Evolutionary conservation across 208 protist genomes (phyloP), one percentile per base, ranked within the genome.

Genomic region (Trypanosoma grayi): DNA sequence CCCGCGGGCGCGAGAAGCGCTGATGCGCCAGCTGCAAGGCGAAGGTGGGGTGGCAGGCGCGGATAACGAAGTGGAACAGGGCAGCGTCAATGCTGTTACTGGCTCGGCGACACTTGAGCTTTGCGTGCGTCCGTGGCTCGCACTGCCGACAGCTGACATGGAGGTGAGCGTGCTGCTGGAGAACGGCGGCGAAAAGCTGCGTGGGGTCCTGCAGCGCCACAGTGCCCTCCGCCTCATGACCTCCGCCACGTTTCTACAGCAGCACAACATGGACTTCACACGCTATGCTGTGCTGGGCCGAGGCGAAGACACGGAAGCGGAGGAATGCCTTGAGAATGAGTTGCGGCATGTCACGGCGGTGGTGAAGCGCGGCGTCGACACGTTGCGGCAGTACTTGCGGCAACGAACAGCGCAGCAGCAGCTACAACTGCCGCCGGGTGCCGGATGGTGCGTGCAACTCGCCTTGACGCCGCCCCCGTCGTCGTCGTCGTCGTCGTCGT

Each of bases 211-310:
- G 44, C 89, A 95, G 72, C 85, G 89, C 13, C 75, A 76, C 36
- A 75, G 72, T 11, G 52, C 83, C 57, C 60, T 92, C 31, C 85
- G 89, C 10, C 73, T 90, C 40, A 95, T 95, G 89, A 81, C 75
- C n/a, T 83, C 76, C 47, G 65, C 72, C 28, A 56, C 72, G 2
- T 64, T 87, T n/a, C 55, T 90, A 50, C 60, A 67, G 13, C 36
- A 59, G 20, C 45, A 65, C 33, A 16, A 48, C 10, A 51, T 63
- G 48, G 57, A 57, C 27, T 69, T 81, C 11, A 45, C 52, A 20
- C 69, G 67, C 52, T 80, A 75, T 54, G 81, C 79, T 0, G 73
- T 88, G 8, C 37, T 77, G 1, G 81, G 70, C 7, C 71, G 66
- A 2, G 73, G 54, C 22, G 53, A 63, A 14, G 86, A 90, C 55